A percentile compares a stretch with the other conserved stretches of the same genome.
Evolutionary conservation across 345 rosid species (phyloP).

Genomic region (Mallotus nudiflorus): DNA sequence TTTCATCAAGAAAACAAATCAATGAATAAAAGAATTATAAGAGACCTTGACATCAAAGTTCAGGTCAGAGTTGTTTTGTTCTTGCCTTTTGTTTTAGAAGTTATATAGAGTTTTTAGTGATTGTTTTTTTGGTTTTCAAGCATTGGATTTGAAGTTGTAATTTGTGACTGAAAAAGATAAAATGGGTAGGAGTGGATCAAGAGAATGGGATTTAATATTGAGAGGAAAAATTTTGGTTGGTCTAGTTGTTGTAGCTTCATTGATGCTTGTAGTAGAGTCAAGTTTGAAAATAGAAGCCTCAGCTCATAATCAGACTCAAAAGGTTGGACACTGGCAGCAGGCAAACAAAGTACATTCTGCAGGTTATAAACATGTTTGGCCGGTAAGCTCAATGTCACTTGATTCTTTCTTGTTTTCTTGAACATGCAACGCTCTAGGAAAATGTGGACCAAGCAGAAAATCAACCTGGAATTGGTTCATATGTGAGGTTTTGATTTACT

Average conservation of each 20-base stretch:
- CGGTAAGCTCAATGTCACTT: constrained; percentile 32
- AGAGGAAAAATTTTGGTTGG: constrained; percentile 16
- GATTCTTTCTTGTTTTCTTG: too few relatives aligned
- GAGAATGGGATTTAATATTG: constrained; percentile 14
- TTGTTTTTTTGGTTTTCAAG: not conserved
- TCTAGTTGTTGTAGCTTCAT: constrained; percentile 18
- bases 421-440: too few relatives aligned
- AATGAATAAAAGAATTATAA: too few relatives aligned
- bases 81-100: too few relatives aligned
- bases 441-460: too few relatives aligned
- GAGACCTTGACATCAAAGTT: too few relatives aligned
- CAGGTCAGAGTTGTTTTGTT: too few relatives aligned
- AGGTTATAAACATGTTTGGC: constrained; percentile 39
- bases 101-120: too few relatives aligned
- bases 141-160: not conserved
- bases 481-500: too few relatives aligned
- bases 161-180: constrained; percentile 7
- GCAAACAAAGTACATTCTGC: constrained; percentile 8
- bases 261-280: constrained; percentile 20
- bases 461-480: too few relatives aligned
- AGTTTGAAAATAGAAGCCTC: too few relatives aligned
- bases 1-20: too few relatives aligned
- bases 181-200: constrained; percentile 9
- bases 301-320: not conserved
- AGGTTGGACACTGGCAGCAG: not conserved